Percentiles rank a stretch among this genome's conserved stretches.
phyloP scores from a whole-genome alignment of 768 basidiomycete species.

The Lactarius vividus region DNA sequence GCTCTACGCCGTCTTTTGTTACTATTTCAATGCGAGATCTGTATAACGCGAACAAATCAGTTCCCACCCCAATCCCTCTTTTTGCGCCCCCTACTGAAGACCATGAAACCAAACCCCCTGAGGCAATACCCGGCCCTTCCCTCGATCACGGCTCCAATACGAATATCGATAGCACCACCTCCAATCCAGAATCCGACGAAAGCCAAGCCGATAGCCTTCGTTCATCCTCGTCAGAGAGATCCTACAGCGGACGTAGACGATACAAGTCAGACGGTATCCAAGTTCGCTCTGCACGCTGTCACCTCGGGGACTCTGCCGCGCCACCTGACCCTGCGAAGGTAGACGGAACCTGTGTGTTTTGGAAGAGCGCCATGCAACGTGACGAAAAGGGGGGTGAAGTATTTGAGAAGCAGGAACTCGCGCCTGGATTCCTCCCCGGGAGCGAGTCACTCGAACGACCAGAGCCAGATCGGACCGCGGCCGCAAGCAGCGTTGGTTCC shows the following conservation, averaged over 20 bases:
- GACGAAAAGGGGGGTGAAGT: not conserved
- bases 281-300: not conserved
- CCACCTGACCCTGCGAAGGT: not conserved
- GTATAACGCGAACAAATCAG: not conserved
- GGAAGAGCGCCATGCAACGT: not conserved
- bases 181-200: not conserved
- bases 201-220: not conserved
- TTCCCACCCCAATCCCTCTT: too few species aligned
- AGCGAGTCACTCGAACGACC: not conserved
- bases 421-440: not conserved
- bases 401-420: not conserved
- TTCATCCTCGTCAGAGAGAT: not conserved
- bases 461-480: not conserved
- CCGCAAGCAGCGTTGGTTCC: not conserved
- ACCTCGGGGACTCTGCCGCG: conserved; percentile 5
- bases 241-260: conserved; percentile 3
- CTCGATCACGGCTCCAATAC: not conserved
- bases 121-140: not conserved
- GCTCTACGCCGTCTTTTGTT: not conserved
- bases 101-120: not conserved
- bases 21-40: conserved; percentile 10
- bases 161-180: too few species aligned
- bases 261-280: conserved; percentile 19
- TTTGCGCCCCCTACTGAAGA: not conserved
- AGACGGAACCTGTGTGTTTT: conserved; percentile 6